Conservation (phyloP, 257 asterid species). For the Verbena officinalis region DNA sequence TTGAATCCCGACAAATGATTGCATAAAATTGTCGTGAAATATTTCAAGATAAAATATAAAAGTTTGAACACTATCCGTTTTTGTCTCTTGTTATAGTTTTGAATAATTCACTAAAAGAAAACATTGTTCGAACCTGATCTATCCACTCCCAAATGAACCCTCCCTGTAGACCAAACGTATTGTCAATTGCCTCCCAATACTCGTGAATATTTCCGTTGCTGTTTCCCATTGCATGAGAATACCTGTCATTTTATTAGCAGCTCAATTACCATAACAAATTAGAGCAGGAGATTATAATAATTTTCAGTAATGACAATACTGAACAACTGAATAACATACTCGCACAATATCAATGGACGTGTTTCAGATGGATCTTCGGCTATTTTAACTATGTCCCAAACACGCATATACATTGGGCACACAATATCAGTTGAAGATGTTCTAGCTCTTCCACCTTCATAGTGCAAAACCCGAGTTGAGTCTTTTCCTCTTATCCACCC, state of each 20-base stretch:
- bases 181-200: slow-evolving; percentile 77
- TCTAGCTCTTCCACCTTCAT: slow-evolving; percentile 72
- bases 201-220: slow-evolving; percentile 66
- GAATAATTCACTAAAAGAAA: too few relatives aligned
- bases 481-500: slow-evolving; percentile 70
- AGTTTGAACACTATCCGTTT: too few relatives aligned
- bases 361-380: slow-evolving; percentile 62
- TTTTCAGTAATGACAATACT: not conserved
- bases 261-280: slow-evolving; percentile 8
- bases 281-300: not conserved
- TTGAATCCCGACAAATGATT: too few relatives aligned
- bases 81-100: too few relatives aligned
- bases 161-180: slow-evolving; percentile 73
- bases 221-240: slow-evolving; percentile 79
- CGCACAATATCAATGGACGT: slow-evolving; percentile 73
- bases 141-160: slow-evolving; percentile 86
- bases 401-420: slow-evolving; percentile 73
- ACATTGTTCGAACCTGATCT: slow-evolving; percentile 52
- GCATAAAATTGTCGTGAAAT: too few relatives aligned
- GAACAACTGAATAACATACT: slow-evolving; percentile 43
- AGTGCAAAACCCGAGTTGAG: slow-evolving; percentile 60
- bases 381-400: slow-evolving; percentile 59
- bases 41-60: too few relatives aligned
- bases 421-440: slow-evolving; percentile 70
- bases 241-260: slow-evolving; percentile 36